Evolutionary conservation across 1,284 basidiomycete species (phyloP).

Genomic region (Ceratobasidium sp.): DNA sequence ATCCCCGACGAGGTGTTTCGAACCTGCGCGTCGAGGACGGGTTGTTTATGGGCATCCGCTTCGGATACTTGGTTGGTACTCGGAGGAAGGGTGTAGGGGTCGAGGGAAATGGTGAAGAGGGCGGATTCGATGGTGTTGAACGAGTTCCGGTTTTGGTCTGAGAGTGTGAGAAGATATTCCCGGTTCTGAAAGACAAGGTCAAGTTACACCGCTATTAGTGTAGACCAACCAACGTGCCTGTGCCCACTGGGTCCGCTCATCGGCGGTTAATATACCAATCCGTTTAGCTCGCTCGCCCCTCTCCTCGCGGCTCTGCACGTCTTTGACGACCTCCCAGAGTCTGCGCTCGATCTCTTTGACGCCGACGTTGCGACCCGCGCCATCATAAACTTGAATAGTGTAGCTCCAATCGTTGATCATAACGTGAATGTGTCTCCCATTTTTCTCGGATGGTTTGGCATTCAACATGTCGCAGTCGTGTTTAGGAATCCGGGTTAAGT

Average conservation of each 20-base stretch:
- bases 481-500: slow-evolving; percentile 80
- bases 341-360: slow-evolving; percentile 74
- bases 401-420: slow-evolving; percentile 88
- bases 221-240: slow-evolving; percentile 63
- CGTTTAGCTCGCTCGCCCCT: slow-evolving; percentile 69
- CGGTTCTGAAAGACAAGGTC: slow-evolving; percentile 69
- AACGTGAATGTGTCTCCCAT: slow-evolving; percentile 75
- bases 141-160: slow-evolving; percentile 71
- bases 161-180: slow-evolving; percentile 75
- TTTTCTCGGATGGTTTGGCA: slow-evolving; percentile 60
- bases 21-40: slow-evolving; percentile 81
- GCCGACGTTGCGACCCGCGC: slow-evolving; percentile 56
- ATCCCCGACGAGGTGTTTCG: slow-evolving; percentile 77
- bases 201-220: neutral
- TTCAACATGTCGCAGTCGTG: slow-evolving; percentile 74
- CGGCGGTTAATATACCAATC: slow-evolving; percentile 83
- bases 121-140: slow-evolving; percentile 78
- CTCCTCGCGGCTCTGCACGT: slow-evolving; percentile 70
- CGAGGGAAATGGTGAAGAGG: slow-evolving; percentile 78
- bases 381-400: slow-evolving; percentile 76
- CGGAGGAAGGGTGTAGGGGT: slow-evolving; percentile 61
- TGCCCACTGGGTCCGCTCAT: slow-evolving; percentile 88
- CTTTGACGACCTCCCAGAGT: slow-evolving; percentile 75
- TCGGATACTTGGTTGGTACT: slow-evolving; percentile 51
- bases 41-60: slow-evolving; percentile 71